Base-by-base conservation (phyloP, 805 yeast genomes). In the Nakazawaea wickerhamii region DNA sequence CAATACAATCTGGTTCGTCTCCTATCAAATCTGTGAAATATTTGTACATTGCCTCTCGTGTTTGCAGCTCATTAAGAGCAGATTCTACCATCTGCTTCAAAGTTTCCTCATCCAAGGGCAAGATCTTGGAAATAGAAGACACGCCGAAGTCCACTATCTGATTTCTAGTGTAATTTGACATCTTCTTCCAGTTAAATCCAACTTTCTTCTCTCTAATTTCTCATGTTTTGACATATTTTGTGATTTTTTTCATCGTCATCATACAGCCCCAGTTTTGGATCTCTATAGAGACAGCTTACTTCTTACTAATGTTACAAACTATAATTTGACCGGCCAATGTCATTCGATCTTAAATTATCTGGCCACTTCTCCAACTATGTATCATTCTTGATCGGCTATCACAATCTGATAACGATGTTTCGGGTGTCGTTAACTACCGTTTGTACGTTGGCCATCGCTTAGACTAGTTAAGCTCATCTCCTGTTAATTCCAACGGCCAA, bases 61-160 rank as follows among this genome's bases (percentile, higher is more conserved):
- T 55, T 6, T 67, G 66, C 18, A 79, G 59, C 22, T 53, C 47
- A 8, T 67, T 55, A 10, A 71, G 53, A 0, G 80, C 75, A 50
- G 79, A 76, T 10, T 71, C 73, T 5, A 81, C 64, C 64, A 80
- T 68, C 51, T 79, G 81, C 10, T 54, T 50, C 25, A 79, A 60
- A 0, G 83, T 64, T 7, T 77, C 83, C 13, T 66, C 63, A 48
- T 81, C 88, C 31, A 81, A 57, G 0, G 87, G 87, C 14, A 81
- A 51, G 1, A 79, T 57, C 14, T 65, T 38, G 4, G 47, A 45
- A 3, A 63, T 47, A 1, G 49, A 48, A 9, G 44, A 34, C 7
- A 49, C 42, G 2, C 55, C 61, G 47, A 48, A 60, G 2, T 38
- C 46, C 21, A 46, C 51, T 4, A 59, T 54, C 35, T 59, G 54